A percentile compares a stretch with the other conserved stretches of the same genome.
These are phyloP conservation scores for Canavalia gladiata DNA, from an alignment of 306 rosid genomes.

Conservation along the genomic window DNA sequence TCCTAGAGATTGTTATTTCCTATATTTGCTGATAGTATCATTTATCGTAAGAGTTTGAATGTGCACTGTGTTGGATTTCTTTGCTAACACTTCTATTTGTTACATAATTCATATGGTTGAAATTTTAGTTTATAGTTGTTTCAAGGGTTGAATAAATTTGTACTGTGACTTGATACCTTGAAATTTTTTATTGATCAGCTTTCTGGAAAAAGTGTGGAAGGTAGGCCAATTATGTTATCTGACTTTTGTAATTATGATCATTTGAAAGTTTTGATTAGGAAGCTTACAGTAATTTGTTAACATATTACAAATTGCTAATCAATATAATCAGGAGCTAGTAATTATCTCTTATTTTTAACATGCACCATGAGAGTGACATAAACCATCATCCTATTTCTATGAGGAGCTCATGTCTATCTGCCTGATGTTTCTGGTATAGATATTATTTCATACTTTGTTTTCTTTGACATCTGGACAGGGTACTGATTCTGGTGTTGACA, in stretches of 20 bases:
- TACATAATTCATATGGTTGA: background rate
- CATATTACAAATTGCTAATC: background rate
- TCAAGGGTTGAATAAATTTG: slow-evolving; percentile 1
- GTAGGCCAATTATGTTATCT: background rate
- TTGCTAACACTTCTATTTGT: background rate
- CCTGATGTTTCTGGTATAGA: slow-evolving; percentile 27
- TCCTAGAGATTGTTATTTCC: background rate
- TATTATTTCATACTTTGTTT: slow-evolving; percentile 31
- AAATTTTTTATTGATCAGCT: slow-evolving; percentile 10
- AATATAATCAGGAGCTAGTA: background rate
- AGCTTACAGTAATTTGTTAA: background rate
- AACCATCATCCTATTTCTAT: slow-evolving; percentile 19
- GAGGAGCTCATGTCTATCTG: background rate
- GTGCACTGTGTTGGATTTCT: background rate
- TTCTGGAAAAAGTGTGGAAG: background rate
- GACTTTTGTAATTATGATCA: background rate
- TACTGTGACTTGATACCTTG: background rate
- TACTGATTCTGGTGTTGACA: slow-evolving; percentile 87
- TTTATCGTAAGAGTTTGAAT: background rate
- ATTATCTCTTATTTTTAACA: background rate
- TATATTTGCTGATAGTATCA: background rate
- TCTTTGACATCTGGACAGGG: slow-evolving; percentile 60
- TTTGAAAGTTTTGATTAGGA: slow-evolving; percentile 22
- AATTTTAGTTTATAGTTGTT: background rate
- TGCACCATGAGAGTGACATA: background rate